These are phyloP conservation scores for Whalleya microplaca DNA, from an alignment of 2,329 filamentous ascomycete species.

Conservation along the genomic window DNA sequence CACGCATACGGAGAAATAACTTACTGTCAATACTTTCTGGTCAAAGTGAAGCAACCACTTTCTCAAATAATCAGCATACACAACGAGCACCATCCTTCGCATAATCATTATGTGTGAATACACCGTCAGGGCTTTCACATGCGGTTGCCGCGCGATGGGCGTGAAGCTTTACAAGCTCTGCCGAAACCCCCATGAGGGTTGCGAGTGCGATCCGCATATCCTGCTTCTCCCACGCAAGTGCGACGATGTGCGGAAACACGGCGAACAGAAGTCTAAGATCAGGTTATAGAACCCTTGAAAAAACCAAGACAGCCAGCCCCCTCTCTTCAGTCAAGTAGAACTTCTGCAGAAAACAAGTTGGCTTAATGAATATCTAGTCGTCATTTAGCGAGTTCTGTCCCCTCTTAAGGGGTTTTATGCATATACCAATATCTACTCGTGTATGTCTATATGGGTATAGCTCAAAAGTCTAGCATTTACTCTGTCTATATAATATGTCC, in stretches of 20 bases:
- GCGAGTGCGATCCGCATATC: conserved; percentile 19
- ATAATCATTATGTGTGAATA: conserved; percentile 25
- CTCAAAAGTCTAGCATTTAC: not conserved
- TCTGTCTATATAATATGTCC: not conserved
- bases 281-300: too few species aligned
- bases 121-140: conserved; percentile 23
- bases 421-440: not conserved
- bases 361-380: not conserved
- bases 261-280: too few species aligned
- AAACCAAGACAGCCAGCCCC: not conserved
- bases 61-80: too few species aligned
- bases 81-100: not conserved
- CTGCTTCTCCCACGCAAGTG: conserved; percentile 27
- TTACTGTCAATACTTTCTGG: not conserved
- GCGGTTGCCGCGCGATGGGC: conserved; percentile 22
- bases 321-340: not conserved
- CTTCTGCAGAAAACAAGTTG: not conserved
- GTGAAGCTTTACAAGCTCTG: conserved; percentile 17
- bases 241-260: conserved; percentile 24
- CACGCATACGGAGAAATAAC: not conserved
- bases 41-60: not conserved
- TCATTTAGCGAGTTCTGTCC: not conserved
- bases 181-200: conserved; percentile 18
- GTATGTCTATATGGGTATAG: not conserved
- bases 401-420: not conserved